Percentiles rank a stretch among this genome's conserved stretches.
Evolutionary conservation across 495 filamentous ascomycete genomes (phyloP).

Genomic region (Penicillium arizonense): DNA sequence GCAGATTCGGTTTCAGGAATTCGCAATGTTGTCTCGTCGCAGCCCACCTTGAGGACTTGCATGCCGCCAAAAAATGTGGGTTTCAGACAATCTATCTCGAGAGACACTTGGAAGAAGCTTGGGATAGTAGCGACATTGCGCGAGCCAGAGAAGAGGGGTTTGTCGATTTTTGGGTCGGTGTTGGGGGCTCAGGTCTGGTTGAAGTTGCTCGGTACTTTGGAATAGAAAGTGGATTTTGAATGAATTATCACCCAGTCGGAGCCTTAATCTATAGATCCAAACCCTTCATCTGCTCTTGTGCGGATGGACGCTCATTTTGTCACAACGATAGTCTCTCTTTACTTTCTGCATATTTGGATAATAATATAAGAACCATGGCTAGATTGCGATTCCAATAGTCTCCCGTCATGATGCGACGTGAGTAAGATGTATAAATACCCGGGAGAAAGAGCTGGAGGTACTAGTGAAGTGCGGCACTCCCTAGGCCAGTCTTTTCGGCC

Average conservation of each 20-base stretch:
- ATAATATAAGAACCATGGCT: too few species aligned
- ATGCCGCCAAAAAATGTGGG: conserved; percentile 57
- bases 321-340: too few species aligned
- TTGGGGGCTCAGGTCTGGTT: conserved; percentile 14
- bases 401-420: too few species aligned
- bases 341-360: too few species aligned
- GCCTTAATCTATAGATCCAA: not conserved
- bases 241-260: not conserved
- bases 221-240: conserved; percentile 4
- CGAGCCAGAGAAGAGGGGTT: conserved; percentile 17
- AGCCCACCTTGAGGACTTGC: conserved; percentile 63
- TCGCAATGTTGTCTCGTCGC: conserved; percentile 68
- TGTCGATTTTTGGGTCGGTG: conserved; percentile 17
- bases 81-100: conserved; percentile 68
- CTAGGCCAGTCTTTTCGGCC: too few species aligned
- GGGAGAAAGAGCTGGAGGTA: too few species aligned
- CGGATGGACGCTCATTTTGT: too few species aligned
- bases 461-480: too few species aligned
- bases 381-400: too few species aligned
- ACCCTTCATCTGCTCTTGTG: not conserved
- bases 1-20: conserved; percentile 49
- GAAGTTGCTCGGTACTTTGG: conserved; percentile 20
- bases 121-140: conserved; percentile 27
- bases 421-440: too few species aligned
- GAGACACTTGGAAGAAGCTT: conserved; percentile 58